Evolutionary conservation across 495 filamentous ascomycete species (phyloP), one percentile per base, ranked within the genome.

Genomic region (Wilcoxina mikolae): DNA sequence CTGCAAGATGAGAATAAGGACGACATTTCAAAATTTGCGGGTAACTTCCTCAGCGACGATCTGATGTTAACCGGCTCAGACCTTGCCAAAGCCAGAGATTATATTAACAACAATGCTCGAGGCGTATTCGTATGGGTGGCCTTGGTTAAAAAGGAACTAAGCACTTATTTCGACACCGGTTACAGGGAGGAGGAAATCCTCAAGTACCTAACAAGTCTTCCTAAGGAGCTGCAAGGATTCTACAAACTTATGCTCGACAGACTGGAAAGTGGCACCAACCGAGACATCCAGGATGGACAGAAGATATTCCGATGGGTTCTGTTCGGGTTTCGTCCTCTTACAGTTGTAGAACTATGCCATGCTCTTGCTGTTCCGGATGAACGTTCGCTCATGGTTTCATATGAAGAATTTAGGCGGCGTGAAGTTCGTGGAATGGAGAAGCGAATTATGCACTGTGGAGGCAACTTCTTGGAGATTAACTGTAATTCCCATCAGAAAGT

Each of bases 61-160:
- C 23, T 25, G 17, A 12, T 7, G 25, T 26, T 25, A 48, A 24
- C 45, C 45, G 20, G 10, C 4, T 5, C 7, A 27, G 27, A 10
- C 45, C 25, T 48, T 28, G 17, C 3, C 4, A 23, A 48, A 10
- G 17, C 25, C 10, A 27, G 7, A 24, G 10, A 48, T 4, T 41
- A 48, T 17, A 49, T 63, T 18, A 20, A 53, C 15, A 41, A 58
- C 0, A 52, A 58, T 28, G 55, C 59, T 1, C 47, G 56, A 23
- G 59, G 56, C 7, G 56, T 61, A 18, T 65, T 65, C 26, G 31
- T 63, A 22, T 65, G 60, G 62, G 54, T 61, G 11, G 39, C 31
- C 7, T 51, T 60, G 18, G 60, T 56, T 51, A n/a, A 29, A 2
- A 18, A 52, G 7, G 54, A 59, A 33, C 15, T 60, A 17, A 26